These are phyloP conservation scores for Thinopyrum obtusiflorum DNA, from an alignment of 202 grass and related monocot genomes.

Conservation along the genomic window DNA sequence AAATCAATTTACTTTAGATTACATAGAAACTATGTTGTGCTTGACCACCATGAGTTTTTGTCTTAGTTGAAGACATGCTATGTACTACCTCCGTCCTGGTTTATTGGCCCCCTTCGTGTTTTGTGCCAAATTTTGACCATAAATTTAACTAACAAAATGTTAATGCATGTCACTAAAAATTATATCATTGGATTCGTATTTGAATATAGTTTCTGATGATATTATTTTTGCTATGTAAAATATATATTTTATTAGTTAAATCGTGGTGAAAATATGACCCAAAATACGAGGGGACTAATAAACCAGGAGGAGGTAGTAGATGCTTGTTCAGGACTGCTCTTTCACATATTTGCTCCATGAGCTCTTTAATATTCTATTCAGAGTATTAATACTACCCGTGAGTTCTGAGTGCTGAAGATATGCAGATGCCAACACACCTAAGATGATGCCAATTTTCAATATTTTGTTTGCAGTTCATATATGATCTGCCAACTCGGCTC, in stretches of 20 bases:
- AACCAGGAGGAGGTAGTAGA: not conserved
- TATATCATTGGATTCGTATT: no score
- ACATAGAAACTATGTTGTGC: not conserved
- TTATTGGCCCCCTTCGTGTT: no score
- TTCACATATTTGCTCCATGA: slow-evolving; percentile 4
- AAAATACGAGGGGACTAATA: no score
- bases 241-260: no score
- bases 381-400: not conserved
- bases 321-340: not conserved
- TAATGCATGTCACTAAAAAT: no score
- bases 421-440: not conserved
- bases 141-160: no score
- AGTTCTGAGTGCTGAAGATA: slow-evolving; percentile 20
- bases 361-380: not conserved
- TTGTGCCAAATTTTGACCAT: no score
- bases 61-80: slow-evolving; percentile 9
- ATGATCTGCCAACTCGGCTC: slow-evolving; percentile 87
- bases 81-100: not conserved
- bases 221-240: no score
- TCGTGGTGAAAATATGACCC: no score
- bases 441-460: slow-evolving; percentile 29
- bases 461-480: slow-evolving; percentile 77
- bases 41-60: slow-evolving; percentile 5
- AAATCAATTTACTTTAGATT: slow-evolving; percentile 9
- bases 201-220: no score